Percentiles rank a stretch among this genome's conserved stretches.
Conservation (phyloP, 1,284 basidiomycete species). For the Fomitopsis schrenkii region DNA sequence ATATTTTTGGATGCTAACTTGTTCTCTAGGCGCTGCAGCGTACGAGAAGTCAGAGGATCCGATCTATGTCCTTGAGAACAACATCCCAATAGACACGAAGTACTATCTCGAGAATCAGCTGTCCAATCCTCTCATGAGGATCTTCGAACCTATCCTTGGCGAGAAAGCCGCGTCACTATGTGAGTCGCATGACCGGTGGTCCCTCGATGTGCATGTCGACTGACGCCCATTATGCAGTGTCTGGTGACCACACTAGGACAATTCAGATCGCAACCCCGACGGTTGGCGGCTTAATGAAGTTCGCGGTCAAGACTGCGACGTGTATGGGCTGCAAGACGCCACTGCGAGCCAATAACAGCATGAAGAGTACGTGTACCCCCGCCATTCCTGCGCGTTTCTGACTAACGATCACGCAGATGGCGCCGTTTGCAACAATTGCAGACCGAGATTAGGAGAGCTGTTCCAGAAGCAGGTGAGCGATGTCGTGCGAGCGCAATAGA, state of each 20-base stretch:
- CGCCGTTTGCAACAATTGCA: slow-evolving; percentile 92
- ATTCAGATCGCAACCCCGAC: slow-evolving; percentile 95
- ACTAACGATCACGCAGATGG: slow-evolving; percentile 51
- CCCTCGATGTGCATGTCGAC: background rate
- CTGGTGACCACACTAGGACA: slow-evolving; percentile 89
- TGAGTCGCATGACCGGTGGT: slow-evolving; percentile 37
- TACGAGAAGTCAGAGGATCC: slow-evolving; percentile 98
- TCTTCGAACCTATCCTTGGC: slow-evolving; percentile 96
- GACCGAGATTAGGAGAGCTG: slow-evolving; percentile 77
- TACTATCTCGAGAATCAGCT: slow-evolving; percentile 97
- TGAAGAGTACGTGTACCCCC: slow-evolving; percentile 49
- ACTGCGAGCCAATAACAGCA: slow-evolving; percentile 65
- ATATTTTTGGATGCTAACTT: background rate
- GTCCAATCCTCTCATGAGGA: slow-evolving; percentile 91
- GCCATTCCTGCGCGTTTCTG: background rate
- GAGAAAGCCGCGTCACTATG: slow-evolving; percentile 82
- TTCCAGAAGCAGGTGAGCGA: slow-evolving; percentile 81
- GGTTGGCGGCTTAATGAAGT: slow-evolving; percentile 94
- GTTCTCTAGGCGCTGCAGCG: slow-evolving; percentile 77
- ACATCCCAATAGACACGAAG: slow-evolving; percentile 93
- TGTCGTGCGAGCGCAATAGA: background rate
- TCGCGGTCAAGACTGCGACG: slow-evolving; percentile 89
- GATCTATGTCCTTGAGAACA: slow-evolving; percentile 93
- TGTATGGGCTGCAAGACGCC: slow-evolving; percentile 94
- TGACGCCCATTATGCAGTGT: slow-evolving; percentile 49